phyloP scores from a whole-genome alignment of 2,329 filamentous ascomycete species.

The Pseudogymnoascus sp. region DNA sequence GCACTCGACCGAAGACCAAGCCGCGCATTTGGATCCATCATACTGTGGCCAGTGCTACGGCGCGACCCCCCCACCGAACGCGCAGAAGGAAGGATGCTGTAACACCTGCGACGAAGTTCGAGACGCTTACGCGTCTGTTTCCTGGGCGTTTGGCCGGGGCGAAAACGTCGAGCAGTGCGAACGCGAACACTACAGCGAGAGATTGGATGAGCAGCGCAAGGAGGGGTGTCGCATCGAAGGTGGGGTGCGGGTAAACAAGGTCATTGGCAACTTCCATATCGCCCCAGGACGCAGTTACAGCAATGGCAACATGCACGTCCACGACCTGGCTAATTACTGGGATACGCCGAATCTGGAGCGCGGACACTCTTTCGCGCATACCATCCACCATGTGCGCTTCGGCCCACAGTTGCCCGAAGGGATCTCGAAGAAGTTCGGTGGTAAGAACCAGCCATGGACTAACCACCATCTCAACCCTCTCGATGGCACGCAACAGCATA shows the following conservation, averaged over 20 bases:
- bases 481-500: slow-evolving; percentile 69
- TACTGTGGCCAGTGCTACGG: slow-evolving; percentile 96
- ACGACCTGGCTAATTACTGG: slow-evolving; percentile 95
- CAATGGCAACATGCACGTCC: slow-evolving; percentile 93
- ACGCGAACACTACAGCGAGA: slow-evolving; percentile 87
- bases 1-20: slow-evolving; percentile 58
- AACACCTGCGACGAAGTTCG: slow-evolving; percentile 95
- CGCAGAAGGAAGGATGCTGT: slow-evolving; percentile 79
- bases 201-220: slow-evolving; percentile 74
- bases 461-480: slow-evolving; percentile 90
- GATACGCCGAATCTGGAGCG: slow-evolving; percentile 54
- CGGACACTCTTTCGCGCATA: slow-evolving; percentile 81
- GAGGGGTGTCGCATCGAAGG: slow-evolving; percentile 96
- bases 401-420: slow-evolving; percentile 80
- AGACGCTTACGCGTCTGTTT: slow-evolving; percentile 81
- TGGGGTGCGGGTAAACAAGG: slow-evolving; percentile 90
- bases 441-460: slow-evolving; percentile 58
- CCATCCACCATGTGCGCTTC: slow-evolving; percentile 82
- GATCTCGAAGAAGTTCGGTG: slow-evolving; percentile 52
- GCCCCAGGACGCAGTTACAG: slow-evolving; percentile 94
- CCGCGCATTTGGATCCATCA: slow-evolving; percentile 73
- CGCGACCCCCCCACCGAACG: slow-evolving; percentile 62
- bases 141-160: slow-evolving; percentile 90
- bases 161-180: slow-evolving; percentile 92
- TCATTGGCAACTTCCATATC: slow-evolving; percentile 97